Evolutionary conservation across 108 stramenopile genomes (phyloP).

Genomic region (Pseudonitzschia pungens): DNA sequence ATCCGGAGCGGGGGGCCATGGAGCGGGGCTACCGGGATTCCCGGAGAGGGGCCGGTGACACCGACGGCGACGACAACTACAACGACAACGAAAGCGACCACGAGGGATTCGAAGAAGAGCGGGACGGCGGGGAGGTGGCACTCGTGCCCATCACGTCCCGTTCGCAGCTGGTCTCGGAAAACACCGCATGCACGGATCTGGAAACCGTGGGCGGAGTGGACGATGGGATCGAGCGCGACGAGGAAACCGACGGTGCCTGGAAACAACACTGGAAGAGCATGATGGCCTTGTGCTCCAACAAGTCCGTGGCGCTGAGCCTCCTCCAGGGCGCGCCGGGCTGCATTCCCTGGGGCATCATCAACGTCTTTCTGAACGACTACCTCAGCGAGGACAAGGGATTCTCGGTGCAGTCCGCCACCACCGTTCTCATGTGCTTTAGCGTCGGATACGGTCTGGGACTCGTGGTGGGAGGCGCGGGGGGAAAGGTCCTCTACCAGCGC

Average conservation of each 20-base stretch:
- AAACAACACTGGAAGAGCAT: conserved; percentile 39
- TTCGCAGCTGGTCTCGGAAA: not conserved
- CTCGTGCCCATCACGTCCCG: conserved; percentile 15
- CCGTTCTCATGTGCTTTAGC: conserved; percentile 66
- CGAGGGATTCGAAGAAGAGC: not conserved
- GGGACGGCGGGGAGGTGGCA: conserved; percentile 12
- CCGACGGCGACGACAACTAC: too few species aligned
- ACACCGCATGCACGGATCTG: conserved; percentile 1
- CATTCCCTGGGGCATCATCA: conserved; percentile 81
- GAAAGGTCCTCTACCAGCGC: conserved; percentile 54
- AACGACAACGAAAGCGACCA: too few species aligned
- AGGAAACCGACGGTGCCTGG: not conserved
- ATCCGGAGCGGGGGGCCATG: conserved; percentile 72
- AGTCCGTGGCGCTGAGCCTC: conserved; percentile 65
- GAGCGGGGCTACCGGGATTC: conserved; percentile 37
- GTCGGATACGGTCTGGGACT: conserved; percentile 78
- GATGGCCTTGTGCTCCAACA: conserved; percentile 43
- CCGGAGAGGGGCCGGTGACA: not conserved
- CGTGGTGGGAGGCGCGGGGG: conserved; percentile 67
- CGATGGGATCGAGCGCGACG: not conserved
- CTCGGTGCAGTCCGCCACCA: conserved; percentile 67
- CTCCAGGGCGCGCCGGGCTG: conserved; percentile 90
- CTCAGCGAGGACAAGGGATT: conserved; percentile 77
- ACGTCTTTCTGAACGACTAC: conserved; percentile 85
- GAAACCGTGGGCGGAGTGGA: not conserved